phyloP scores from a whole-genome alignment of 129 eudicot genomes.

The Escallonia rubra region DNA sequence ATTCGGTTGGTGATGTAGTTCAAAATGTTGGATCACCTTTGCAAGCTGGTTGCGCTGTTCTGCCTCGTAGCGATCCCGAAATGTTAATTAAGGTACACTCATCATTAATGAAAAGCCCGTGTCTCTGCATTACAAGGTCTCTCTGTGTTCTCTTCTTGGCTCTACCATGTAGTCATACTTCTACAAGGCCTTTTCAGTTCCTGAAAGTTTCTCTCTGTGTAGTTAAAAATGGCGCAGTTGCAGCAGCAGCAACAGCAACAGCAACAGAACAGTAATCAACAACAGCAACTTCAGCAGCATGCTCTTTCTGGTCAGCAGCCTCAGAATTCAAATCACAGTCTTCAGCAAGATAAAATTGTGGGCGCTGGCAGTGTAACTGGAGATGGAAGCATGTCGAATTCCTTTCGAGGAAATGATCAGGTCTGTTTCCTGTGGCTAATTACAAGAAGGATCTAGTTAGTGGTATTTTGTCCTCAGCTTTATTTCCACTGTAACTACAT shows the following conservation, averaged over 20 bases:
- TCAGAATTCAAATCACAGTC: slow-evolving; percentile 62
- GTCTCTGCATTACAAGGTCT: too few relatives aligned
- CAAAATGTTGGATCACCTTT: slow-evolving; percentile 76
- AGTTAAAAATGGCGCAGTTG: slow-evolving; percentile 81
- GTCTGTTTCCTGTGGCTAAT: slow-evolving; percentile 26
- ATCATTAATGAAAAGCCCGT: too few relatives aligned
- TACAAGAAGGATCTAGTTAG: background rate
- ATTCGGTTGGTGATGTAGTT: slow-evolving; percentile 69
- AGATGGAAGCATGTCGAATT: slow-evolving; percentile 88
- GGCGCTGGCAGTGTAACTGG: slow-evolving; percentile 66
- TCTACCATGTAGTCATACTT: too few relatives aligned
- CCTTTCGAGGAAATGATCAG: slow-evolving; percentile 97
- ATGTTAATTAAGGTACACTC: slow-evolving; percentile 63
- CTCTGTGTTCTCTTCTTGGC: too few relatives aligned
- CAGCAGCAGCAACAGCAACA: slow-evolving; percentile 74
- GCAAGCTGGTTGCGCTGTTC: slow-evolving; percentile 49
- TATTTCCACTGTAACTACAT: background rate
- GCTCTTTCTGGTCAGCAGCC: slow-evolving; percentile 75
- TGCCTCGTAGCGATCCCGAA: slow-evolving; percentile 86
- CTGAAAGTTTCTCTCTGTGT: background rate
- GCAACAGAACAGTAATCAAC: slow-evolving; percentile 38
- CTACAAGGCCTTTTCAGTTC: too few relatives aligned
- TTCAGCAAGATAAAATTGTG: slow-evolving; percentile 79
- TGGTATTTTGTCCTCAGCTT: background rate
- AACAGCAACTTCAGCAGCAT: slow-evolving; percentile 66